These are phyloP conservation scores for Salix brachista DNA, from an alignment of 345 rosid genomes.

Conservation along the genomic window DNA sequence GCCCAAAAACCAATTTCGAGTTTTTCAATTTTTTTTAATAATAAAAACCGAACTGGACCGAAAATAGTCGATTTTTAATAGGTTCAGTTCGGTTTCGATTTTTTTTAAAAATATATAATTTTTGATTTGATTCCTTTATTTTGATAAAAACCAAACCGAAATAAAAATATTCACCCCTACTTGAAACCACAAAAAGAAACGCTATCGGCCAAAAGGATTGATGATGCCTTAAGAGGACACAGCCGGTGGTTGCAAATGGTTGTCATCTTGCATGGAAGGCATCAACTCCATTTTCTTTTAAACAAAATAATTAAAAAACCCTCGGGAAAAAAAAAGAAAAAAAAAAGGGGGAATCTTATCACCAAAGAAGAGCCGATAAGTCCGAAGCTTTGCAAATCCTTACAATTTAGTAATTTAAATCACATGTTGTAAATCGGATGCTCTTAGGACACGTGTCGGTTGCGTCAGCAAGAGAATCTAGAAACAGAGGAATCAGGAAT, in stretches of 20 bases:
- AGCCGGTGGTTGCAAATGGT: conserved; percentile 5
- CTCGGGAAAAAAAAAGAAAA: too few species aligned
- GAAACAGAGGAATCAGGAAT: not conserved
- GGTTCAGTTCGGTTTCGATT: too few species aligned
- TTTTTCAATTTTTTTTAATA: too few species aligned
- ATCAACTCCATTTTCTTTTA: conserved; percentile 16
- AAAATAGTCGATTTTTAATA: too few species aligned
- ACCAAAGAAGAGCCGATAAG: not conserved
- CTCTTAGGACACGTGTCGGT: conserved; percentile 27
- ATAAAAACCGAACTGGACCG: too few species aligned
- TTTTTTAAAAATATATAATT: too few species aligned
- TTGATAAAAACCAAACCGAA: too few species aligned
- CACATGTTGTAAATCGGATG: conserved; percentile 5
- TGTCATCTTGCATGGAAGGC: conserved; percentile 22
- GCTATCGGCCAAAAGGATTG: not conserved
- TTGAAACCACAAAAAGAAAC: too few species aligned
- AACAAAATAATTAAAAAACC: conserved; percentile 14
- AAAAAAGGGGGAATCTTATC: conserved; percentile 29
- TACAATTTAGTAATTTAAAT: not conserved
- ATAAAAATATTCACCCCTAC: too few species aligned
- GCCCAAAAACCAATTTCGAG: too few species aligned
- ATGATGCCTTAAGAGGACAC: not conserved
- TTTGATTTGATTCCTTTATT: too few species aligned
- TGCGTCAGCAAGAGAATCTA: not conserved
- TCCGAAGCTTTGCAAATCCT: not conserved